A percentile compares a stretch with the other conserved stretches of the same genome.
Evolutionary conservation across 495 filamentous ascomycete genomes (phyloP).

Genomic region (Achaetomiella virescens): DNA sequence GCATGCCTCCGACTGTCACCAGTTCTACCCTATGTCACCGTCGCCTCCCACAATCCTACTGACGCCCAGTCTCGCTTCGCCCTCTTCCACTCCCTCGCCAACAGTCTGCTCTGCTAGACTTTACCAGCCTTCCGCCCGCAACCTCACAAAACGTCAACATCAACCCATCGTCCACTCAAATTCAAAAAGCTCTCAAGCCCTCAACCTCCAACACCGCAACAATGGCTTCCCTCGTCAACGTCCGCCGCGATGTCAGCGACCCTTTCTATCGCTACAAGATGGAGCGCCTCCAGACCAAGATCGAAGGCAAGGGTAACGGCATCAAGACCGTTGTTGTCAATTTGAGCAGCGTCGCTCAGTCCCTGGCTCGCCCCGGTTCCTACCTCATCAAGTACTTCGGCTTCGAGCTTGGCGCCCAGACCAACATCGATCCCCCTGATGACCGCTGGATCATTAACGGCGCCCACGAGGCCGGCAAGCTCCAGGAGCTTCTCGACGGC

Average conservation of each 20-base stretch:
- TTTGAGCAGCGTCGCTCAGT: constrained; percentile 87
- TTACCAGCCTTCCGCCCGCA: neutral
- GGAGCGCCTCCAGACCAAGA: constrained; percentile 96
- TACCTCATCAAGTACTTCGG: constrained; percentile 99
- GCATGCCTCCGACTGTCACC: constrained; percentile 43
- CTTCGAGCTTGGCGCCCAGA: constrained; percentile 96
- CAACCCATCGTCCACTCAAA: neutral
- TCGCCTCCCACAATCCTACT: constrained; percentile 41
- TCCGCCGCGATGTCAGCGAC: constrained; percentile 96
- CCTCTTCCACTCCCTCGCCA: constrained; percentile 17
- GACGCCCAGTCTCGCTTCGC: constrained; percentile 36
- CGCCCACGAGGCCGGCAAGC: constrained; percentile 89
- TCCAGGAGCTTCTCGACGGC: constrained; percentile 95
- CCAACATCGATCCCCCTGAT: constrained; percentile 92
- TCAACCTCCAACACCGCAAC: constrained; percentile 36
- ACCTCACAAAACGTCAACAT: neutral
- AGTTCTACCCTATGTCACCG: constrained; percentile 47
- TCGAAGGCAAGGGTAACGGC: constrained; percentile 97
- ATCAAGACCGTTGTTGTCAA: constrained; percentile 98
- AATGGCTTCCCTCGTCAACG: constrained; percentile 71
- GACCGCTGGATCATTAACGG: constrained; percentile 99
- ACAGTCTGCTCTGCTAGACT: constrained; percentile 28
- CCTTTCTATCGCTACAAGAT: constrained; percentile 99
- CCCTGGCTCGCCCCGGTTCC: constrained; percentile 82
- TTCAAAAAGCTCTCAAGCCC: constrained; percentile 11